phyloP scores from a whole-genome alignment of 768 basidiomycete species.

The Boletus barrowsii region DNA sequence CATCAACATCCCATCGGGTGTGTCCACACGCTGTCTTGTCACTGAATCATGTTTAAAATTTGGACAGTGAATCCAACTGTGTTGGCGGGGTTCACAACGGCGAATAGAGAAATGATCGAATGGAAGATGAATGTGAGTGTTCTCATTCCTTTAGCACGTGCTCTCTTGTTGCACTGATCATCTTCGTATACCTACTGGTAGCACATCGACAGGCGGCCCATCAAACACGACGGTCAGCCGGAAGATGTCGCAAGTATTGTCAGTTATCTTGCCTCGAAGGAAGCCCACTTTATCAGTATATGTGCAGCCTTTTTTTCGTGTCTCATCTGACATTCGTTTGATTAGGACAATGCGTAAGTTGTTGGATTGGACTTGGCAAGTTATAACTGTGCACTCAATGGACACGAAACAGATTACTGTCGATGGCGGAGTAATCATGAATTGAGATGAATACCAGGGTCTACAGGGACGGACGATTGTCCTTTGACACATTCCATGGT shows the following conservation, averaged over 20 bases:
- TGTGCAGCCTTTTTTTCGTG: not conserved
- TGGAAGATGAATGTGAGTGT: not conserved
- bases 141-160: not conserved
- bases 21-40: too few relatives aligned
- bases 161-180: too few relatives aligned
- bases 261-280: conserved; percentile 5
- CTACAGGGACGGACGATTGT: too few relatives aligned
- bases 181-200: not conserved
- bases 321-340: not conserved
- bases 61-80: too few relatives aligned
- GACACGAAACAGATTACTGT: not conserved
- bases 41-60: too few relatives aligned
- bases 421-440: not conserved
- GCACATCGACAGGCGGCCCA: not conserved
- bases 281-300: conserved; percentile 29
- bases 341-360: conserved; percentile 1
- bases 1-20: conserved; percentile 31
- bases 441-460: not conserved
- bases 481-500: too few relatives aligned
- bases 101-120: not conserved
- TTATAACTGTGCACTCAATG: not conserved
- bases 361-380: not conserved
- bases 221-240: conserved; percentile 25
- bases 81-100: too few relatives aligned
- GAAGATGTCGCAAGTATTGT: conserved; percentile 11